Evolutionary conservation across 345 rosid genomes (phyloP), one percentile per base, ranked within the genome.

Genomic region (Boechera stricta): DNA sequence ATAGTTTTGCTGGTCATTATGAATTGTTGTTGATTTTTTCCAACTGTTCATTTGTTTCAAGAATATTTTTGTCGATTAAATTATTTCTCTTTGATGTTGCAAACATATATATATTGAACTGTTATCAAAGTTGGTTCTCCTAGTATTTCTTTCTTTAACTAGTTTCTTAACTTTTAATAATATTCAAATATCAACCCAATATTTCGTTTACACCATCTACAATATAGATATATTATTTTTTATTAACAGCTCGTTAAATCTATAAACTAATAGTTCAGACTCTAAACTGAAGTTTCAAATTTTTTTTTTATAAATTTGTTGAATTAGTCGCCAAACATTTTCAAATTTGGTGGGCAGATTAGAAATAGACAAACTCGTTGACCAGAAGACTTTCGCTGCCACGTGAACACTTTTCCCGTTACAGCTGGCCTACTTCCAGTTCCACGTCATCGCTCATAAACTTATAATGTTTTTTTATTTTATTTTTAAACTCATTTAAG

Each of bases 321-420:
- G 1, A 7, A 3, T 48, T 59, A 15, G 18, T 72, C 10, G 11
- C 28, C 52, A 58, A 71, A 45, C 74, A 48, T 15, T 8, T n/a
- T 28, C 15, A 29, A 64, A 38, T 41, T 26, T 39, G 71, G 63
- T 63, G 29, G 69, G 58, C n/a, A 51, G 60, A 72, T 72, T 28
- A 41, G 56, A 58, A 71, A 32, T 61, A 26, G 69, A 18, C 32
- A 53, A 73, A 64, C 77, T 41, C 54, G 69, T 73, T 73, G 71
- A 64, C 55, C 55, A 54, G 52, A 59, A 72, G 76, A 61, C 69
- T 35, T 59, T 48, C 1, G 60, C 1, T 48, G 49, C 68, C 60
- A 72, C 29, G 16, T 2, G 7, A 44, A 5, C 49, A 45, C 18
- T 45, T 60, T 71, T 47, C 48, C 26, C 15, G 7, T 59, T 49